Conservation (phyloP, 345 rosid species). For the Lepidium africanum region DNA sequence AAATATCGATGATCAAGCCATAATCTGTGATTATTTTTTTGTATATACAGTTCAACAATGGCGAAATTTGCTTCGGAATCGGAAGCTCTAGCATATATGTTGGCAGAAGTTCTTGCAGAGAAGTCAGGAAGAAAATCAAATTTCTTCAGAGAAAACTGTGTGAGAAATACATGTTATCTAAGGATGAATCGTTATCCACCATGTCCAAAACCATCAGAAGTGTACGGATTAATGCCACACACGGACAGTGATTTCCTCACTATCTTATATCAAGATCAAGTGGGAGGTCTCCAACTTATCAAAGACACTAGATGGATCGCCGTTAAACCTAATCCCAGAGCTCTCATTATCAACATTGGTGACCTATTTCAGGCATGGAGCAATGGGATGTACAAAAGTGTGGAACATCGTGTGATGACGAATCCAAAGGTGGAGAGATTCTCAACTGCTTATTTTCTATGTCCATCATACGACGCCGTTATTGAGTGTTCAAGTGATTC, state of each 20-base stretch:
- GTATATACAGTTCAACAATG: conserved; percentile 46
- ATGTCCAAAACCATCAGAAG: conserved; percentile 44
- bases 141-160: conserved; percentile 59
- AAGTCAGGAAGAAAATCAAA: conserved; percentile 42
- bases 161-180: conserved; percentile 67
- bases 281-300: conserved; percentile 83
- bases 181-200: conserved; percentile 89
- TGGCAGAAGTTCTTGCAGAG: conserved; percentile 67
- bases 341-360: conserved; percentile 78
- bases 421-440: conserved; percentile 68
- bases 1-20: too few species aligned
- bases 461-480: conserved; percentile 69
- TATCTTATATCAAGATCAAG: conserved; percentile 73
- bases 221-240: conserved; percentile 83
- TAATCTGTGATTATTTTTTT: too few species aligned
- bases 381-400: conserved; percentile 80
- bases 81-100: conserved; percentile 48
- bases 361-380: conserved; percentile 99
- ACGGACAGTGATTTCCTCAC: conserved; percentile 98
- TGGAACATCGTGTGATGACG: conserved; percentile 67
- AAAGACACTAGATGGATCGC: conserved; percentile 79
- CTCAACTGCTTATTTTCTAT: conserved; percentile 85
- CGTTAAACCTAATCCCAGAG: conserved; percentile 76
- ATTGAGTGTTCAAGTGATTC: conserved; percentile 44
- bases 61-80: conserved; percentile 55